These are phyloP conservation scores for Penicillium steckii DNA, from an alignment of 495 filamentous ascomycete species.

Conservation along the genomic window DNA sequence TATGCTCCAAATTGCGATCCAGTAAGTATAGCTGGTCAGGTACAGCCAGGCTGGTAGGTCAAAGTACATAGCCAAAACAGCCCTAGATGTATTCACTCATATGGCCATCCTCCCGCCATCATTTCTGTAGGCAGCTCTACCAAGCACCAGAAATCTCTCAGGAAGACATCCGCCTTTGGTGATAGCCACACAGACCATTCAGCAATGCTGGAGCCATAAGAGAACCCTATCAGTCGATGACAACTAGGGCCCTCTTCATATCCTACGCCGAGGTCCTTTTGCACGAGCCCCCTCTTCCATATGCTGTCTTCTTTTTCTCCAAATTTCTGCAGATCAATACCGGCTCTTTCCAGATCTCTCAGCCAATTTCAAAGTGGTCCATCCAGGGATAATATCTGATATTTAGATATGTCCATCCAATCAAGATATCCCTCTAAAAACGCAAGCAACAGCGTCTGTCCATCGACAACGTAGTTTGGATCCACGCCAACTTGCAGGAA, in stretches of 20 bases:
- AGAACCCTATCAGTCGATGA: not conserved
- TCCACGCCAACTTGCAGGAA: not conserved
- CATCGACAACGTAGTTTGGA: not conserved
- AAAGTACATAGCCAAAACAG: too few relatives aligned
- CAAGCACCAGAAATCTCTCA: conserved; percentile 4
- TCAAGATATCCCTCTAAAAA: not conserved
- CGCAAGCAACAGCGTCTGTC: not conserved
- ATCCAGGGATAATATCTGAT: not conserved
- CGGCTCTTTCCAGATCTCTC: not conserved
- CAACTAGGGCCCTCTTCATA: too few relatives aligned
- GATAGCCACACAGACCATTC: conserved; percentile 11
- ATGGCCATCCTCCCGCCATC: conserved; percentile 5
- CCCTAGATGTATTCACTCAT: too few relatives aligned
- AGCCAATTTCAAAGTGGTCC: not conserved
- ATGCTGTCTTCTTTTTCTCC: not conserved
- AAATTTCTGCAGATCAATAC: not conserved
- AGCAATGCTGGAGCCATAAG: conserved; percentile 1
- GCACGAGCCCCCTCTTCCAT: not conserved
- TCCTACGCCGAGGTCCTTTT: not conserved
- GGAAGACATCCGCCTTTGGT: not conserved
- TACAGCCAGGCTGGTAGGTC: too few relatives aligned
- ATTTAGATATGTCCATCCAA: not conserved
- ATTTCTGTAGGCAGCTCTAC: conserved; percentile 1
- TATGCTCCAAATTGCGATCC: too few relatives aligned
- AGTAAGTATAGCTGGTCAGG: too few relatives aligned